Conservation (phyloP, 495 filamentous ascomycete genomes). For the Hypoxylon fragiforme region DNA sequence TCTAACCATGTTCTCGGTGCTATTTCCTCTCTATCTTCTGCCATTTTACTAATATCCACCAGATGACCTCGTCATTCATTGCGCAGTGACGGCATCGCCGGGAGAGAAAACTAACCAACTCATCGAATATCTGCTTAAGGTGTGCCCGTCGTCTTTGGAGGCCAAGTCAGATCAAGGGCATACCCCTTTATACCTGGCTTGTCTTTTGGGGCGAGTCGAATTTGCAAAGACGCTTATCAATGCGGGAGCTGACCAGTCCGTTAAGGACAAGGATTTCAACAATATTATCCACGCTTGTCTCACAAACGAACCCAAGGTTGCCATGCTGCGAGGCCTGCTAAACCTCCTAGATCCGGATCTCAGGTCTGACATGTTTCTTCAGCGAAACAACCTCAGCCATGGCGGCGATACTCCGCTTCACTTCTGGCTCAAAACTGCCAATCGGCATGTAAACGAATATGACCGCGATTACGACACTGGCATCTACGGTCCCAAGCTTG, state of each 20-base stretch:
- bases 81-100: conserved; percentile 55
- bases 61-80: conserved; percentile 69
- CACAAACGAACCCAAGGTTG: conserved; percentile 22
- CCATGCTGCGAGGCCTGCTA: conserved; percentile 49
- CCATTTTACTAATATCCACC: conserved; percentile 33
- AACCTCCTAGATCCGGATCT: conserved; percentile 56
- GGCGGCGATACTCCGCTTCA: conserved; percentile 49
- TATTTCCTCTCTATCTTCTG: not conserved
- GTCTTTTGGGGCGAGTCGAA: conserved; percentile 51
- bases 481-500: not conserved
- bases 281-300: conserved; percentile 66
- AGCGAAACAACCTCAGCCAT: conserved; percentile 40
- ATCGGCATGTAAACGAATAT: not conserved
- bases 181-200: conserved; percentile 66
- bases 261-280: conserved; percentile 53
- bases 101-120: conserved; percentile 50
- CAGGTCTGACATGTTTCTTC: conserved; percentile 41
- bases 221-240: conserved; percentile 62
- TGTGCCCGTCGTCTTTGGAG: conserved; percentile 61
- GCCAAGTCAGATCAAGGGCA: conserved; percentile 55
- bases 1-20: conserved; percentile 34
- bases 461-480: not conserved
- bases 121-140: conserved; percentile 62
- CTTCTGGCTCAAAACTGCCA: conserved; percentile 36
- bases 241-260: conserved; percentile 66